Conservation (phyloP, 768 basidiomycete genomes). For the Clitopilus passeckerianus region DNA sequence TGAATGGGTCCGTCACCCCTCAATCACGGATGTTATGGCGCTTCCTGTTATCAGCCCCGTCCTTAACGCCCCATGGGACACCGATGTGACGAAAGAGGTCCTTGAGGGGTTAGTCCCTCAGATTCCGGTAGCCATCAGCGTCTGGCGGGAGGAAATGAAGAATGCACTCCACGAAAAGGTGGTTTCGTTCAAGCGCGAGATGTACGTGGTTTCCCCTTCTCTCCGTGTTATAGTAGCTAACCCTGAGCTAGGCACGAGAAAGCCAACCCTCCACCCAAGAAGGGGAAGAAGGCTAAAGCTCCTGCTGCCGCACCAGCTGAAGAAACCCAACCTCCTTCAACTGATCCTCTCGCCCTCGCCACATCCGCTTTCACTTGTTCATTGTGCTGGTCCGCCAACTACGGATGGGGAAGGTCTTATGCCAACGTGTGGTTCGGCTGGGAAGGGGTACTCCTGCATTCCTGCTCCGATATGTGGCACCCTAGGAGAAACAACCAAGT, state of each 20-base stretch:
- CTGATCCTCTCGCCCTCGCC: neutral
- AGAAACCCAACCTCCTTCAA: neutral
- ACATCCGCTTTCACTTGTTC: neutral
- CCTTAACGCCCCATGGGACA: neutral
- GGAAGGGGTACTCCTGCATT: constrained; percentile 4
- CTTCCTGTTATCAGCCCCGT: neutral
- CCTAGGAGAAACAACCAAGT: constrained; percentile 1
- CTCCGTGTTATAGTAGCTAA: neutral
- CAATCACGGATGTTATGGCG: neutral
- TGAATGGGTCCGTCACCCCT: constrained; percentile 2
- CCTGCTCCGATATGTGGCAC: constrained; percentile 11
- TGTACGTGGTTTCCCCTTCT: neutral
- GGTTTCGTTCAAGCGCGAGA: neutral
- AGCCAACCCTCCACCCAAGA: neutral
- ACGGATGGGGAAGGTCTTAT: neutral
- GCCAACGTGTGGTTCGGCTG: neutral
- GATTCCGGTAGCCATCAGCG: neutral
- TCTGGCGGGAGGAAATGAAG: neutral
- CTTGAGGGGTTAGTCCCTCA: neutral
- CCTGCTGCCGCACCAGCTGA: neutral
- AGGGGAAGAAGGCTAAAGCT: neutral
- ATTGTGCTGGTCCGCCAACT: neutral
- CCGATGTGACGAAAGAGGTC: neutral
- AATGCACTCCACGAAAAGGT: neutral
- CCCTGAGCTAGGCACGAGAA: too few species aligned